Evolutionary conservation across 441 rosid genomes (phyloP), one percentile per base, ranked within the genome.

Genomic region (Aquilaria agallochum): DNA sequence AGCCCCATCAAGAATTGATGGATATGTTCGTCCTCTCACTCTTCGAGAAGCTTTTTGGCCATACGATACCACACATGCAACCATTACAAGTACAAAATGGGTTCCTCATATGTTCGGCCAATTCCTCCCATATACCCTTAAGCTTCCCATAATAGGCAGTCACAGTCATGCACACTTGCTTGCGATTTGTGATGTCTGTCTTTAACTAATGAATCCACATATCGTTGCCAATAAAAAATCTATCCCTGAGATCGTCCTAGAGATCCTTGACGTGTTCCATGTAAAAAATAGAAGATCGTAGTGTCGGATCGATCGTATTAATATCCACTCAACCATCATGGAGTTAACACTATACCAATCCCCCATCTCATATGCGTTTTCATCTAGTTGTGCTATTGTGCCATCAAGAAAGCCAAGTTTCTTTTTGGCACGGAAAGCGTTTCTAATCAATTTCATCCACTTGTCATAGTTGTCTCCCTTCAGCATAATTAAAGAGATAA

Each of bases 401-500:
- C 74, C 63, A 61, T 65, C 59, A 15, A 71, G 15, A 34, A 66
- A 60, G 0, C 63, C 46, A 20, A 20, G 27, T 20, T 20, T 20
- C 27, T 20, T 20, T 20, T 20, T 20, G 27, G 27, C 27, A 20
- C 27, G 27, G 27, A 20, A 20, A 20, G 27, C 27, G 27, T 20
- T 20, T 1, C 1, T 1, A 20, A 20, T 20, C 27, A 20, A 20
- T 20, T 20, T 20, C 27, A 20, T 20, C 27, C 27, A 20, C 27
- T 20, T 20, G 27, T 20, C 27, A 20, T 20, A 20, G 27, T 20
- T 20, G 27, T 20, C 27, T 20, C 27, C 27, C 27, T 20, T 20
- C 27, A 20, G 1, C 27, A 20, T 20, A 20, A 20, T 20, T 20
- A 1, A 20, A 20, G 27, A 0, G 27, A 20, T 20, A 20, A 20